Evolutionary conservation across 2,329 filamentous ascomycete genomes (phyloP).

Genomic region (Coniochaeta sp.): DNA sequence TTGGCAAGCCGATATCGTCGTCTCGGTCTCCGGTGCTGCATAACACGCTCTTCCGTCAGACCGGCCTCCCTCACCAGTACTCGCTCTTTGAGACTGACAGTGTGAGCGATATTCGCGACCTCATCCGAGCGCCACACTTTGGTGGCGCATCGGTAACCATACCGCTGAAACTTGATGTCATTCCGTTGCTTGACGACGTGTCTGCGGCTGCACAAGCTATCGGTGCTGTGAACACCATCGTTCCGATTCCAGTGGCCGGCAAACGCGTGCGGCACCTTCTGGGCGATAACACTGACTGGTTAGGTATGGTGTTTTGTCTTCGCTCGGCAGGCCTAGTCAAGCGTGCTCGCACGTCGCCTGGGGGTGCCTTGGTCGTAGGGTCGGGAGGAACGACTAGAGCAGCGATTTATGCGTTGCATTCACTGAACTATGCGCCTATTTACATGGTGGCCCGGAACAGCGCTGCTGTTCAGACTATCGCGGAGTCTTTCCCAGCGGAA

Average conservation of each 20-base stretch:
- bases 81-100: slow-evolving; percentile 65
- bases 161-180: slow-evolving; percentile 84
- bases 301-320: slow-evolving; percentile 79
- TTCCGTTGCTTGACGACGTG: slow-evolving; percentile 71
- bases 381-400: slow-evolving; percentile 89
- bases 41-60: slow-evolving; percentile 70
- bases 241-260: slow-evolving; percentile 43
- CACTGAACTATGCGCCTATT: slow-evolving; percentile 77
- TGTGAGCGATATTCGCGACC: slow-evolving; percentile 49
- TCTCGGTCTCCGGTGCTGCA: slow-evolving; percentile 86
- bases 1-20: slow-evolving; percentile 75
- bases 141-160: slow-evolving; percentile 95
- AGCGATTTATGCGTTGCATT: slow-evolving; percentile 80
- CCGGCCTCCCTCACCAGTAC: slow-evolving; percentile 83
- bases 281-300: slow-evolving; percentile 94
- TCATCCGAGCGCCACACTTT: slow-evolving; percentile 68
- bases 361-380: slow-evolving; percentile 73
- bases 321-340: slow-evolving; percentile 55
- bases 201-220: slow-evolving; percentile 74
- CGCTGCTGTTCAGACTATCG: slow-evolving; percentile 60
- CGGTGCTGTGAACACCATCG: slow-evolving; percentile 90
- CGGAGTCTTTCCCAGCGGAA: slow-evolving; percentile 62
- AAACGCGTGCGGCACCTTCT: slow-evolving; percentile 47
- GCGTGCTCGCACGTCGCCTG: slow-evolving; percentile 18
- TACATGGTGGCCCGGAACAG: slow-evolving; percentile 77